Percentiles rank a stretch among this genome's conserved stretches.
These are phyloP conservation scores for Saxophila tyrrhenica DNA, from an alignment of 495 filamentous ascomycete genomes.

Conservation along the genomic window DNA sequence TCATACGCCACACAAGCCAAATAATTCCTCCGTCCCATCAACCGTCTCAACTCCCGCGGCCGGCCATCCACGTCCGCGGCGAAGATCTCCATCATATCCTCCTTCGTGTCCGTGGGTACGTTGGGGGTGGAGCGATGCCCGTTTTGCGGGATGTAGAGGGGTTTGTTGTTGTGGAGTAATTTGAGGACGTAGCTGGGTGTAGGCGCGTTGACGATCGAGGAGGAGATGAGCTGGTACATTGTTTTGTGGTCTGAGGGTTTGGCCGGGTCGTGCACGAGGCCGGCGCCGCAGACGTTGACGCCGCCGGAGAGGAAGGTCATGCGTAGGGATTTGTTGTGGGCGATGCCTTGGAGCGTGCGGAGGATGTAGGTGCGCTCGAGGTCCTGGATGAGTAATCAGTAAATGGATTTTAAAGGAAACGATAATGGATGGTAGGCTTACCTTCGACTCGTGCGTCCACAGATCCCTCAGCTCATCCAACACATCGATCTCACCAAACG, in stretches of 20 bases:
- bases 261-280: constrained; percentile 84
- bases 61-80: constrained; percentile 74
- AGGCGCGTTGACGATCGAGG: constrained; percentile 81
- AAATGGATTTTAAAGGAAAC: background rate
- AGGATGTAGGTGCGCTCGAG: constrained; percentile 94
- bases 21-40: constrained; percentile 91
- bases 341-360: constrained; percentile 85
- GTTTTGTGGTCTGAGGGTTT: constrained; percentile 93
- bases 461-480: constrained; percentile 88
- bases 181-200: constrained; percentile 76
- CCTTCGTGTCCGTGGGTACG: constrained; percentile 72
- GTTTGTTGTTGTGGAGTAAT: constrained; percentile 82
- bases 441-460: constrained; percentile 96
- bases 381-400: too few relatives aligned
- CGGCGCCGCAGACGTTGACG: constrained; percentile 85
- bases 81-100: constrained; percentile 99
- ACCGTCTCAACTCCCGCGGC: constrained; percentile 66
- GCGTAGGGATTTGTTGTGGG: constrained; percentile 81
- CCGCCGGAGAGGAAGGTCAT: constrained; percentile 93
- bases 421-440: too few relatives aligned
- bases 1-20: constrained; percentile 91
- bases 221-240: constrained; percentile 96
- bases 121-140: constrained; percentile 62
- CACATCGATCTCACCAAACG: constrained; percentile 94
- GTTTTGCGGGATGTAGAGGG: constrained; percentile 81